Base-by-base conservation (phyloP, 805 yeast genomes). In the Candida easanensis region DNA sequence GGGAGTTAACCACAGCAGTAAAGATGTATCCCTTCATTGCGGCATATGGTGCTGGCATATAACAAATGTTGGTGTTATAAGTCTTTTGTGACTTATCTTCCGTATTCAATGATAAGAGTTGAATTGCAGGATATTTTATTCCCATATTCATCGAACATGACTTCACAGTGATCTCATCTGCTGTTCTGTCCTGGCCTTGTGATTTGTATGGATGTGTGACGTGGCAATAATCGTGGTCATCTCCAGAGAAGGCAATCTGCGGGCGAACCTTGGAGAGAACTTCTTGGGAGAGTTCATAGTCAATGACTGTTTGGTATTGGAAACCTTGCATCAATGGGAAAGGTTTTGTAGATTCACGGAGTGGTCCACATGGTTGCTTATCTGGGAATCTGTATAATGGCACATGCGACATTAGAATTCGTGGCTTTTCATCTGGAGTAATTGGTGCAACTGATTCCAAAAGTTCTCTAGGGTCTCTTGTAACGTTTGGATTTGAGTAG, bases 221-320 rank as follows among this genome's bases (percentile, higher is more conserved):
- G 51, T 85, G 88, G 62, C 99, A 93, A 54, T 88, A 89, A 62
- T 93, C 99, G 66, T 93, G 99, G 61, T 93, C 99, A 62, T 93
- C 99, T 1, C 99, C 99, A 5, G 95, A 80, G 57, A 89, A 87
- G 4, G 86, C 72, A 10, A 82, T 62, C 14, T 70, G 70, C 0
- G 99, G 99, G 36, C 74, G 65, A 1, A 91, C 61, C 9, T 64
- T 67, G 6, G 70, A 54, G 35, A 93, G 63, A 5, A 93, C 71
- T 17, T 77, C 73, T 32, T 77, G 72, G 0, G 91, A 69, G 4
- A 84, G 56, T 2, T 73, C 75, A 23, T 75, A 67, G 39, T 81
- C 84, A 9, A 93, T 71, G n/a, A 87, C 91, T 0, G 96, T 90
- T 63, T 90, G 96, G 62, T 88, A 93, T 60, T 93, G 97, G 16